Evolutionary conservation across 495 filamentous ascomycete genomes (phyloP), one percentile per base, ranked within the genome.

Genomic region (Aspergillus wentii): DNA sequence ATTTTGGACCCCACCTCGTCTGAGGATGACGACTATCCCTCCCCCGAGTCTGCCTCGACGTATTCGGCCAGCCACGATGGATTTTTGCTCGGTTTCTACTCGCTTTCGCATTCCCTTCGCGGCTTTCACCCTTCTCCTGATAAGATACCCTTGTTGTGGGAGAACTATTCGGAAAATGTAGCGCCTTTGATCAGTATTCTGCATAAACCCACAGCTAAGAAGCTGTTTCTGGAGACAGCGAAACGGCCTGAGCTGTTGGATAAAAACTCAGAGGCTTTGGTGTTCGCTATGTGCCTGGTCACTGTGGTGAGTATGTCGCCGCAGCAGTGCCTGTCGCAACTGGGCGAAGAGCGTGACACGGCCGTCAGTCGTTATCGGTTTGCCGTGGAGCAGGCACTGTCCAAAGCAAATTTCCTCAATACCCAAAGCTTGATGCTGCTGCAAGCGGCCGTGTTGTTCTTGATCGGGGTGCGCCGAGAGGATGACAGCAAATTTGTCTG

Each of bases 241-340:
- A 65, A 63, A 30, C 70, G 75, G 35, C 66, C 77, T 23, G 72
- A 80, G 28, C 57, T 45, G 7, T 51, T 86, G 38, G 78, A 77
- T 14, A 77, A 73, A 19, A 75, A 67, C 18, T 73, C 62, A 4
- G 89, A 95, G 49, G 78, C 82, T 5, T 51, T 94, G 14, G 68
- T 90, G 44, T 91, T 94, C 40, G 60, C 85, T 7, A 82, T 94
- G 30, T 94, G 92, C 51, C 82, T 85, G 51, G 78, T 78, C 19
- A 78, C 82, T 0, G 74, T 87, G 17, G 79, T 84, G 3, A 85
- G 82, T 18, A 66, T 90, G 63, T 72, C 71, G 7, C 43, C 64
- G 4, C 54, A 61, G 4, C 48, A 68, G 8, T 78, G 74, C 33
- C 18, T 53, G 23, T 29, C 45, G 9, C 42, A 40, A 3, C 21